A percentile compares a stretch with the other conserved stretches of the same genome.
These are phyloP conservation scores for Capsella rubella DNA, from an alignment of 441 rosid species.

Conservation along the genomic window DNA sequence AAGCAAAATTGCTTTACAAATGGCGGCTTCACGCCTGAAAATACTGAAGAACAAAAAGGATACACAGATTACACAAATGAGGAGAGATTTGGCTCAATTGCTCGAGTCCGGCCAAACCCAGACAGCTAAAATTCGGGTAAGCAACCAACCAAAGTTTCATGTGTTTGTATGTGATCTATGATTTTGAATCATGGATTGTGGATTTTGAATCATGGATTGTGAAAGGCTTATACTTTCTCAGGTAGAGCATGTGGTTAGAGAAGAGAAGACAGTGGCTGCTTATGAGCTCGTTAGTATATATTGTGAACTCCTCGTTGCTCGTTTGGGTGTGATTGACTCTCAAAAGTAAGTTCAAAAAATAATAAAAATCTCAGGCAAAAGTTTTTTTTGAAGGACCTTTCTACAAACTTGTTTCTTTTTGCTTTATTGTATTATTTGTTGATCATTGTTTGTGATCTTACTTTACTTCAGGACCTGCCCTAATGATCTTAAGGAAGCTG, in stretches of 20 bases:
- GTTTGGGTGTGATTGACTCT: slow-evolving; percentile 77
- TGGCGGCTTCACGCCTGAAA: slow-evolving; percentile 80
- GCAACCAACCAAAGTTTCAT: background rate
- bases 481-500: slow-evolving; percentile 87
- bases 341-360: slow-evolving; percentile 64
- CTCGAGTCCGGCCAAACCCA: slow-evolving; percentile 80
- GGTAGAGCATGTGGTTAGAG: slow-evolving; percentile 97
- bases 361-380: background rate
- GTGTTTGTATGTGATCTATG: background rate
- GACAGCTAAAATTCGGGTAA: slow-evolving; percentile 86
- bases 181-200: slow-evolving; percentile 7
- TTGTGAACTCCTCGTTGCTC: slow-evolving; percentile 86
- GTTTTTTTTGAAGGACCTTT: background rate
- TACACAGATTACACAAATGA: slow-evolving; percentile 69
- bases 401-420: background rate
- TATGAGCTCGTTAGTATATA: slow-evolving; percentile 87
- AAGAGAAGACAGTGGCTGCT: slow-evolving; percentile 88
- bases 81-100: slow-evolving; percentile 83
- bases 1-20: slow-evolving; percentile 82
- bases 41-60: slow-evolving; percentile 79
- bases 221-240: slow-evolving; percentile 36
- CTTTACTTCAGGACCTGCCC: slow-evolving; percentile 72
- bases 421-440: slow-evolving; percentile 26
- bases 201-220: background rate
- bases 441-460: slow-evolving; percentile 16